Percentiles rank a stretch among this genome's conserved stretches.
Evolutionary conservation across 768 basidiomycete species (phyloP).

Genomic region (Tubosaeta brunneosetosa): DNA sequence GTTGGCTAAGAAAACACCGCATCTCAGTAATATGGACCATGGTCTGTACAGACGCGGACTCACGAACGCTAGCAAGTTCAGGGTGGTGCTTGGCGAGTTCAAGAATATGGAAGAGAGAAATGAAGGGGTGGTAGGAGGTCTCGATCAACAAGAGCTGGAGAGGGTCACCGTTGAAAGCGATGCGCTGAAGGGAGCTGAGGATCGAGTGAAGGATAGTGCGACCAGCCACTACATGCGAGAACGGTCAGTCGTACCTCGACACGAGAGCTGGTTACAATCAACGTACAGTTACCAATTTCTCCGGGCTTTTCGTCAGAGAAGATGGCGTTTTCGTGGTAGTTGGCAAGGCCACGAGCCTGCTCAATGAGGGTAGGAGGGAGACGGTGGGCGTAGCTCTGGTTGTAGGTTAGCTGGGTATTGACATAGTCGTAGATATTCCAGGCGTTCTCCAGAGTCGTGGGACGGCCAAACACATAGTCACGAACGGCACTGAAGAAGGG

Average conservation of each 20-base stretch:
- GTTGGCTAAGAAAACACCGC: constrained; percentile 46
- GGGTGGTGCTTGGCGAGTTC: constrained; percentile 56
- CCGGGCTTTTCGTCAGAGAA: constrained; percentile 60
- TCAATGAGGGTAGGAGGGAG: constrained; percentile 76
- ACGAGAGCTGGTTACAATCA: background rate
- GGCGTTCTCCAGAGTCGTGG: constrained; percentile 62
- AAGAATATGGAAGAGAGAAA: constrained; percentile 80
- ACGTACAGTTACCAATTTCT: constrained; percentile 77
- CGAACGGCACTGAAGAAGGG: constrained; percentile 63
- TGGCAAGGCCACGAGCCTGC: constrained; percentile 68
- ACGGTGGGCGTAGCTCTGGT: constrained; percentile 74
- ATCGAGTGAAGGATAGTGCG: constrained; percentile 73
- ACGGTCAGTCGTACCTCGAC: constrained; percentile 5
- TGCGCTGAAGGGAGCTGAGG: constrained; percentile 65
- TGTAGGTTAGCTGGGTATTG: constrained; percentile 71
- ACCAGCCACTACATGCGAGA: constrained; percentile 59
- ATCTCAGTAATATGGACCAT: constrained; percentile 9
- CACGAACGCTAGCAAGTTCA: constrained; percentile 60
- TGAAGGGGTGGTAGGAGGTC: constrained; percentile 87
- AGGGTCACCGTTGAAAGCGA: constrained; percentile 75
- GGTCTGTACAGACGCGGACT: constrained; percentile 27
- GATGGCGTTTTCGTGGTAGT: constrained; percentile 75
- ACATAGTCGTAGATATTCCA: constrained; percentile 82
- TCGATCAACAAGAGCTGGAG: constrained; percentile 75
- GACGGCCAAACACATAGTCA: constrained; percentile 70